A percentile compares a stretch with the other conserved stretches of the same genome.
phyloP scores from a whole-genome alignment of 768 basidiomycete genomes.

The Boletus reticuloceps region DNA sequence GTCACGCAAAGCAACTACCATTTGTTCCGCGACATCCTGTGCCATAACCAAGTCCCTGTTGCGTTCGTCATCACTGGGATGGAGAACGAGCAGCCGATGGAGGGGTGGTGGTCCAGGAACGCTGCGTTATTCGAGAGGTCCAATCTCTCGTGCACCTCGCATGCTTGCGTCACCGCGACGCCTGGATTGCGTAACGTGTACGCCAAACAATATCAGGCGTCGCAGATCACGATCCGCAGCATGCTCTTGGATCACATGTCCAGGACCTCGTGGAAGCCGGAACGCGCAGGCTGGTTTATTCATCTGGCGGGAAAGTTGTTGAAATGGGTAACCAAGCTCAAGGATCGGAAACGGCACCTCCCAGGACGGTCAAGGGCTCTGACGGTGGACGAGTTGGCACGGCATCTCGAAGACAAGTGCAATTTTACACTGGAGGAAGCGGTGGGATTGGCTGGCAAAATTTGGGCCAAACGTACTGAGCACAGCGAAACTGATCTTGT shows the following conservation, averaged over 20 bases:
- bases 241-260: conserved; percentile 21
- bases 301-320: conserved; percentile 19
- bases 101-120: conserved; percentile 34
- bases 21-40: conserved; percentile 27
- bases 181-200: conserved; percentile 21
- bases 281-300: conserved; percentile 19
- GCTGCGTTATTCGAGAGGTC: conserved; percentile 22
- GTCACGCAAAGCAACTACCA: conserved; percentile 25
- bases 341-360: neutral
- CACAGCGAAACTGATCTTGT: neutral
- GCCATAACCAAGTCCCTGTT: conserved; percentile 30
- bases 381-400: conserved; percentile 14
- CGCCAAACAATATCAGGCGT: conserved; percentile 30
- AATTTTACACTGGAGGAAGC: conserved; percentile 13
- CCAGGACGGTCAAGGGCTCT: neutral
- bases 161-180: conserved; percentile 40
- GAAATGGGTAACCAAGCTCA: conserved; percentile 15
- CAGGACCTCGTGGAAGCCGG: conserved; percentile 19
- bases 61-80: conserved; percentile 31
- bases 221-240: conserved; percentile 23
- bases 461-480: conserved; percentile 17
- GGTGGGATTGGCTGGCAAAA: conserved; percentile 11
- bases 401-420: conserved; percentile 16
- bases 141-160: conserved; percentile 23
- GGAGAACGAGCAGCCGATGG: conserved; percentile 30